phyloP scores from a whole-genome alignment of 2,329 filamentous ascomycete genomes.

The Simplicillium aogashimaense region DNA sequence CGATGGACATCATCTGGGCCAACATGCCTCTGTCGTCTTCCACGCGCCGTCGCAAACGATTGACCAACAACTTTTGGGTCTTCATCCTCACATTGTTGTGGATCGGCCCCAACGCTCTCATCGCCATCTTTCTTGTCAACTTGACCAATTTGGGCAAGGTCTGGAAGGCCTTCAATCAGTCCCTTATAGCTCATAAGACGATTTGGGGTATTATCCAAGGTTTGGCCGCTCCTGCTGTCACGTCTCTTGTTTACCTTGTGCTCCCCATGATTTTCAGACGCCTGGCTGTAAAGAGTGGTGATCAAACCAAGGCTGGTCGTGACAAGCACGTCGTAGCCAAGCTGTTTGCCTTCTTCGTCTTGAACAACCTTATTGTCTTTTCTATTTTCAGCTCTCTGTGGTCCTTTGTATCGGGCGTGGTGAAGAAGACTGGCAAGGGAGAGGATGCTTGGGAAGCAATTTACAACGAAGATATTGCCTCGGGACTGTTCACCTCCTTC shows the following conservation, averaged over 20 bases:
- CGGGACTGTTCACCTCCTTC: constrained; percentile 59
- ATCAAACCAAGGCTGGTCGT: constrained; percentile 83
- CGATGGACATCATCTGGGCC: constrained; percentile 92
- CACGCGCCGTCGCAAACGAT: constrained; percentile 59
- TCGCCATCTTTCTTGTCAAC: constrained; percentile 87
- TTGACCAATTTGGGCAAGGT: constrained; percentile 69
- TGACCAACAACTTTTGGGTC: constrained; percentile 81
- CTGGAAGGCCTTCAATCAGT: constrained; percentile 64
- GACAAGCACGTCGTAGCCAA: constrained; percentile 87
- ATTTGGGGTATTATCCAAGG: constrained; percentile 87
- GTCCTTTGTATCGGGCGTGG: constrained; percentile 57
- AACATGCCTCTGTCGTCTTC: constrained; percentile 69
- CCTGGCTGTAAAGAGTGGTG: constrained; percentile 72
- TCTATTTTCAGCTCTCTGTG: constrained; percentile 82
- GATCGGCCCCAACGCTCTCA: constrained; percentile 87
- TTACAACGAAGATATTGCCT: constrained; percentile 42
- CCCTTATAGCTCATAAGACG: constrained; percentile 50
- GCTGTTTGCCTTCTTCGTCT: constrained; percentile 90
- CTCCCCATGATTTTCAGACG: constrained; percentile 87
- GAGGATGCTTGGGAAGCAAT: neutral
- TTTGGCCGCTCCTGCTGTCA: constrained; percentile 79
- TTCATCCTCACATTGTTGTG: constrained; percentile 70
- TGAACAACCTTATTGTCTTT: constrained; percentile 94
- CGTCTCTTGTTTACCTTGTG: constrained; percentile 76
- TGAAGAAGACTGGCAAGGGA: constrained; percentile 40